phyloP scores from a whole-genome alignment of 1,284 basidiomycete genomes.

The Fomitopsis betulina region DNA sequence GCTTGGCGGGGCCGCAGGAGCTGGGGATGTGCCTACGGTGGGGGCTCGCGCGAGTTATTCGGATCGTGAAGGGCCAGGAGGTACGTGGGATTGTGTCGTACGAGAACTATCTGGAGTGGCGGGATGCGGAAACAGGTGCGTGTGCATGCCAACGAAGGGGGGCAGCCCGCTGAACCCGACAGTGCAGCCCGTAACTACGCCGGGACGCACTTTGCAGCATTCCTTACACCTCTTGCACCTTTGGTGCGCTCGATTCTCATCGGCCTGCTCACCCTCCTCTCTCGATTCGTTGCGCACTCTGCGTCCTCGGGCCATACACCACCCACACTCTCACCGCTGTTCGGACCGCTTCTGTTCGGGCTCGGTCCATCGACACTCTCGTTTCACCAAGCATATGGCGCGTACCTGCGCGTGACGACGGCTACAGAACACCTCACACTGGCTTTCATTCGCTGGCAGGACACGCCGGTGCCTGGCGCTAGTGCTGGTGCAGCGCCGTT shows the following conservation, averaged over 20 bases:
- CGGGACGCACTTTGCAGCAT: constrained; percentile 61
- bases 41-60: constrained; percentile 72
- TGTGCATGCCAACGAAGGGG: constrained; percentile 3
- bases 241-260: constrained; percentile 57
- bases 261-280: constrained; percentile 69
- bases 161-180: constrained; percentile 11
- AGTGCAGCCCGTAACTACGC: constrained; percentile 59
- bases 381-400: constrained; percentile 75
- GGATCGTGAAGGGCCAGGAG: constrained; percentile 60
- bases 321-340: constrained; percentile 81
- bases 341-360: constrained; percentile 82
- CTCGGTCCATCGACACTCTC: constrained; percentile 57
- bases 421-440: constrained; percentile 88
- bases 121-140: constrained; percentile 74
- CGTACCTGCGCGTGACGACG: constrained; percentile 76
- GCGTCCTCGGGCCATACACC: constrained; percentile 80
- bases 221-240: constrained; percentile 49
- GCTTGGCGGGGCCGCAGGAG: constrained; percentile 80
- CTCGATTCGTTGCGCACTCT: constrained; percentile 78
- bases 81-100: constrained; percentile 73
- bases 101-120: constrained; percentile 76
- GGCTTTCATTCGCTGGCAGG: constrained; percentile 79
- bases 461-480: constrained; percentile 35
- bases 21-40: constrained; percentile 84
- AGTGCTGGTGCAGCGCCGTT: constrained; percentile 29